Base-by-base conservation (phyloP, 305 asterid species). In the Fraxinus greggii region DNA sequence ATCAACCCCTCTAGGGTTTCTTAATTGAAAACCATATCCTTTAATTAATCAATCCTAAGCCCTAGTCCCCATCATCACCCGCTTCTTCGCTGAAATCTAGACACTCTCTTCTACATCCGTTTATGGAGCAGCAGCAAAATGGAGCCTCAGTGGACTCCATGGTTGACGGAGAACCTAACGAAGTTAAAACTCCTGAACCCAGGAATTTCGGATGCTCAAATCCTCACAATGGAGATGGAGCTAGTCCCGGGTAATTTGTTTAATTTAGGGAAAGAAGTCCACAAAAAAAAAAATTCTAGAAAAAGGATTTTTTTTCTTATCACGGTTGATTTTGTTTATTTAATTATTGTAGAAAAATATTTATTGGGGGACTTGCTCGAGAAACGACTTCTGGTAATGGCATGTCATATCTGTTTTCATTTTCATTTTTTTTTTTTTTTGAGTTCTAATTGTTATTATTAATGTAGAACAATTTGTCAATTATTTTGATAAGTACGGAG, bases 321-420 rank as follows among this genome's bases (percentile, higher is more conserved):
- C 21, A 65, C 29, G 12, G 9, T 67, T 67, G 38, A 67, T 67
- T 26, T 73, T 82, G 45, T n/a, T 45, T 78, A 7, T 56, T 61
- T 63, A 3, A 35, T 67, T 28, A 29, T n/a, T 83, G 72, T 78
- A 90, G 93, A 79, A 90, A 90, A 83, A 84, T 90, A 26, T 90
- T 90, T 77, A 88, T 90, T 24, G 93, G 93, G 81, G 91, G 93
- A 77, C 88, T 90, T 79, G 91, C 93, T 72, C 86, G 93, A 54
- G 93, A 90, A 83, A 88, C 93, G 12, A 90, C 93, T 12, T 78
- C 90, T 5, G 93, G 93, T 90, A 86, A 80, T 32, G 32, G 32
- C 75, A 33, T 54, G 76, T 79, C 29, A 32, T 26, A 0, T 9
- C 72, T 63, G 1, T 35, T 67, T 67, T 67, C 15, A 26, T 9